Base-by-base conservation (phyloP, 164 flowering plant genomes). In the Chimonanthus salicifolius region DNA sequence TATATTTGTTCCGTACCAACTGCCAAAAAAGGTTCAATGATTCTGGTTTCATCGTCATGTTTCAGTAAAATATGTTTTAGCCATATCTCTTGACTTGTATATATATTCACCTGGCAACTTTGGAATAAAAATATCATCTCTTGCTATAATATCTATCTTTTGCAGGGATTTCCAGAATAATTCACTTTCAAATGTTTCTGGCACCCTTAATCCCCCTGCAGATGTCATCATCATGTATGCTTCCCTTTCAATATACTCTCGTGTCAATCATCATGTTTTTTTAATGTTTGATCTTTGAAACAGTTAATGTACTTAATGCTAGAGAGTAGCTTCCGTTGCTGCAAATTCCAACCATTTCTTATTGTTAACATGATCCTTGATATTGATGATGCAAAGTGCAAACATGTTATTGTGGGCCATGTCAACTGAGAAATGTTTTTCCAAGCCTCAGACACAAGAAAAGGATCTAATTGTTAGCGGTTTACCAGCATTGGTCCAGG, bases 141-240 rank as follows among this genome's bases (percentile, higher is more conserved):
- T 33, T 62, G 44, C 66, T 73, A 21, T 51, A 69, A 58, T 63
- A 33, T 33, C 33, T 1, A 33, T 33, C 33, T 33, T 68, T 66
- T 84, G 85, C 92, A 92, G 98, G 77, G 90, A 94, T 84, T 83
- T 94, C 46, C 85, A 76, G 80, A 85, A 90, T 74, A 94, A 94
- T 79, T 73, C 58, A 4, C 79, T 94, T 66, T 89, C 92, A 71
- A 78, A 70, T 76, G 77, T 88, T 74, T 66, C 73, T 3, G 89
- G 87, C 33, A 73, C 63, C 64, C 81, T 88, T 68, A 73, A 84
- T 77, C 89, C 84, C 76, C 96, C 98, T 2, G 71, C 46, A 46
- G 90, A 90, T 81, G 95, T 90, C 77, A 87, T 83, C 50, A 67
- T 94, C 66, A 87, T 86, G 98, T 91, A 83, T 74, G 76, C 50